These are phyloP conservation scores for Blastomyces parvus DNA, from an alignment of 2,329 filamentous ascomycete genomes.

Conservation along the genomic window DNA sequence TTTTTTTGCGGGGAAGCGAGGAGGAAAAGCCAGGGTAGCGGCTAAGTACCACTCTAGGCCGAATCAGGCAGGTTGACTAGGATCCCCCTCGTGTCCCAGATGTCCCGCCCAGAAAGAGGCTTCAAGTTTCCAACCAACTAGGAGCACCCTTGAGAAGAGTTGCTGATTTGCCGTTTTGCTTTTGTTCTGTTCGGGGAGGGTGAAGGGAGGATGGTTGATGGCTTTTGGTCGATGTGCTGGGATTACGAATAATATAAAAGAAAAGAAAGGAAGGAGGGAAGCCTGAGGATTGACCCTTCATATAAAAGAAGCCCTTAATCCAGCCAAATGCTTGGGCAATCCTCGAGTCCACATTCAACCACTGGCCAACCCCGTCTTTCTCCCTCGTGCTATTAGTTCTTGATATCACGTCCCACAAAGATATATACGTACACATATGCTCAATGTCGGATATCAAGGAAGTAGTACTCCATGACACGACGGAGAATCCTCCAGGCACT, in stretches of 20 bases:
- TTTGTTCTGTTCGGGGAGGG: neutral
- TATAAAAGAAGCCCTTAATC: neutral
- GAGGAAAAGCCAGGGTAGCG: neutral
- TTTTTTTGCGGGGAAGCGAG: neutral
- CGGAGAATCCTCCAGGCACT: neutral
- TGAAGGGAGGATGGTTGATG: neutral
- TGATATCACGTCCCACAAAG: neutral
- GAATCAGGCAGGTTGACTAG: neutral
- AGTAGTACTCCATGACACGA: neutral
- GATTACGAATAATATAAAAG: neutral
- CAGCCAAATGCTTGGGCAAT: neutral
- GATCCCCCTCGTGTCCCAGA: neutral
- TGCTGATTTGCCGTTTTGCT: neutral
- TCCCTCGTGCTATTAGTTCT: neutral
- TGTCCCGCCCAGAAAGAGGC: no score
- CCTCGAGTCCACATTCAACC: neutral
- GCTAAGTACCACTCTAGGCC: neutral
- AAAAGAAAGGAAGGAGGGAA: neutral
- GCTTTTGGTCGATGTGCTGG: neutral
- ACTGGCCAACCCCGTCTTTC: neutral
- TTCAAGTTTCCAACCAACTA: no score
- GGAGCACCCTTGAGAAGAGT: no score
- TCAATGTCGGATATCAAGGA: neutral
- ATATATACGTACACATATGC: neutral
- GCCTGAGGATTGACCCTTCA: neutral